These are phyloP conservation scores for Torulaspora quercuum DNA, from an alignment of 805 yeast species.

Conservation along the genomic window DNA sequence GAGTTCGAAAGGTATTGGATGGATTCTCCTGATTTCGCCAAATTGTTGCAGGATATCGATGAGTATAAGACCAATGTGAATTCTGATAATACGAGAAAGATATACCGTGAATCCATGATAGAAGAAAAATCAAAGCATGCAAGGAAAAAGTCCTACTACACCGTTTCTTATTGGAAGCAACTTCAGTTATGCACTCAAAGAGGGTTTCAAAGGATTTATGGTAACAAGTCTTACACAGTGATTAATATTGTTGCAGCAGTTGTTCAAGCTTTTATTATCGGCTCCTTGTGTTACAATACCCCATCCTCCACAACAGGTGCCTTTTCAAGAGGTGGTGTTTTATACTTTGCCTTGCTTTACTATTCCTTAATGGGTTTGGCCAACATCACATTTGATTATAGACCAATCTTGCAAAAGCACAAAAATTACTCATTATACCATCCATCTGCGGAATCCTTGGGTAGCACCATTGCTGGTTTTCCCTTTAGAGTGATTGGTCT, in stretches of 20 bases:
- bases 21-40: conserved; percentile 39
- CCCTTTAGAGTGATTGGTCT: conserved; percentile 55
- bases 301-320: conserved; percentile 52
- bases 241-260: conserved; percentile 35
- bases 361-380: conserved; percentile 49
- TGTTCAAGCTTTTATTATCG: conserved; percentile 56
- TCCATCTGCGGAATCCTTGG: conserved; percentile 70
- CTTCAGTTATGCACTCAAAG: conserved; percentile 47
- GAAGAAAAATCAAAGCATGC: conserved; percentile 32
- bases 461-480: conserved; percentile 55
- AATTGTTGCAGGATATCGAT: conserved; percentile 45
- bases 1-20: conserved; percentile 50
- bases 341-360: conserved; percentile 58
- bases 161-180: conserved; percentile 42
- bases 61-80: conserved; percentile 28
- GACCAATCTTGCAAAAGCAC: conserved; percentile 67
- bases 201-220: conserved; percentile 52
- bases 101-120: conserved; percentile 31
- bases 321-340: conserved; percentile 60
- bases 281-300: conserved; percentile 58
- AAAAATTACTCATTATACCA: conserved; percentile 67
- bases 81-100: conserved; percentile 37
- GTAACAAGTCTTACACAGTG: conserved; percentile 52
- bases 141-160: conserved; percentile 26
- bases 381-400: conserved; percentile 47